phyloP scores from a whole-genome alignment of 139 green algal species.

The Picochlorum sp. region DNA sequence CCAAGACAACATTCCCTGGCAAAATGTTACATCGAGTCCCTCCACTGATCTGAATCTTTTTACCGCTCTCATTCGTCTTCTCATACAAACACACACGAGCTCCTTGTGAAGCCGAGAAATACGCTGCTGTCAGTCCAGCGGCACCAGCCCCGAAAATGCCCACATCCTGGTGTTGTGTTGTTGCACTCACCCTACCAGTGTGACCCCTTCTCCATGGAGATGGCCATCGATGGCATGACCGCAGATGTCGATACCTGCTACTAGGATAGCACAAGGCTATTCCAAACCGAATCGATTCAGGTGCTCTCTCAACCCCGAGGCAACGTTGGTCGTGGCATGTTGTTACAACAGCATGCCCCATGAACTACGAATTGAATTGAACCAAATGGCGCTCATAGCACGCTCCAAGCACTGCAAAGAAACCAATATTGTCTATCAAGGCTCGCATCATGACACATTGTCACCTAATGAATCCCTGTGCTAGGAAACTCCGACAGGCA shows the following conservation, averaged over 20 bases:
- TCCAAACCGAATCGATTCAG: too few species aligned
- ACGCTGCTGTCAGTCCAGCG: conserved; percentile 51
- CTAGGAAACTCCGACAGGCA: neutral
- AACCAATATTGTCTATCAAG: too few species aligned
- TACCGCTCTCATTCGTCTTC: conserved; percentile 63
- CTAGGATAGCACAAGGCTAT: too few species aligned
- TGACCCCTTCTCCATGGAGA: neutral
- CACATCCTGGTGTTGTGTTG: conserved; percentile 9
- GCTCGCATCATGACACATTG: neutral
- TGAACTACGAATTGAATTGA: too few species aligned
- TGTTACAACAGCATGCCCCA: too few species aligned
- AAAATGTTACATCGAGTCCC: conserved; percentile 81
- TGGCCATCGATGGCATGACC: too few species aligned
- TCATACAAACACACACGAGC: conserved; percentile 47
- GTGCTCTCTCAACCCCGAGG: too few species aligned
- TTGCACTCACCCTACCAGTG: neutral
- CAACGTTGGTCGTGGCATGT: too few species aligned
- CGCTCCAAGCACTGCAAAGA: too few species aligned
- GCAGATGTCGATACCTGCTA: too few species aligned
- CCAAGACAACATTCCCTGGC: conserved; percentile 44
- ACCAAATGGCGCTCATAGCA: too few species aligned
- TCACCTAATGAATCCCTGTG: neutral
- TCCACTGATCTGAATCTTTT: conserved; percentile 83
- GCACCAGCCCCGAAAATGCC: conserved; percentile 47
- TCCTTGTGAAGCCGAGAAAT: conserved; percentile 49